These are phyloP conservation scores for Leccinum boreale DNA, from an alignment of 768 basidiomycete species.

Conservation along the genomic window DNA sequence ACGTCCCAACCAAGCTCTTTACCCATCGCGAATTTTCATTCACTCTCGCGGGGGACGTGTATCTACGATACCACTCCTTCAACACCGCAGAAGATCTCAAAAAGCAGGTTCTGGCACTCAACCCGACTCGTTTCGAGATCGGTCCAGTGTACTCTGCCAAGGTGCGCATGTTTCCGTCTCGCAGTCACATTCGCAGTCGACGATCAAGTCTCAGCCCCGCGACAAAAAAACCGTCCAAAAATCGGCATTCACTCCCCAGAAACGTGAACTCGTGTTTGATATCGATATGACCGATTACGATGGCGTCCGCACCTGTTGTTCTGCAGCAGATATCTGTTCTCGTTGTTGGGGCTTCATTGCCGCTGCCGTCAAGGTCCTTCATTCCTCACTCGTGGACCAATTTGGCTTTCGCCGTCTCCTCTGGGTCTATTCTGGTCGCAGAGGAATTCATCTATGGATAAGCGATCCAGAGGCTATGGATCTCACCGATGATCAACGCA, in stretches of 20 bases:
- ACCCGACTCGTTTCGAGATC: conserved; percentile 94
- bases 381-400: conserved; percentile 75
- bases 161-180: conserved; percentile 46
- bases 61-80: conserved; percentile 95
- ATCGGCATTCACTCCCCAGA: conserved; percentile 64
- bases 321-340: conserved; percentile 84
- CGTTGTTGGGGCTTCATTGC: conserved; percentile 96
- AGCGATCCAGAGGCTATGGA: conserved; percentile 85
- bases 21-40: conserved; percentile 96
- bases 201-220: conserved; percentile 54
- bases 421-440: conserved; percentile 98
- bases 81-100: conserved; percentile 83
- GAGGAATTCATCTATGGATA: conserved; percentile 98
- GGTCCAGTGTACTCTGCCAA: conserved; percentile 88
- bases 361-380: conserved; percentile 85
- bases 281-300: conserved; percentile 99
- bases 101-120: conserved; percentile 78
- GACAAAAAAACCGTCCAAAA: conserved; percentile 83
- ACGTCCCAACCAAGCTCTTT: conserved; percentile 73
- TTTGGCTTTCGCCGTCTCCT: conserved; percentile 89
- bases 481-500: conserved; percentile 88
- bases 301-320: conserved; percentile 90
- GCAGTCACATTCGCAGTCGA: conserved; percentile 1
- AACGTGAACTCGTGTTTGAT: conserved; percentile 96
- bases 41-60: conserved; percentile 86